Evolutionary conservation across 352 stramenopile genomes (phyloP).

Genomic region (Nothophytophthora sp.): DNA sequence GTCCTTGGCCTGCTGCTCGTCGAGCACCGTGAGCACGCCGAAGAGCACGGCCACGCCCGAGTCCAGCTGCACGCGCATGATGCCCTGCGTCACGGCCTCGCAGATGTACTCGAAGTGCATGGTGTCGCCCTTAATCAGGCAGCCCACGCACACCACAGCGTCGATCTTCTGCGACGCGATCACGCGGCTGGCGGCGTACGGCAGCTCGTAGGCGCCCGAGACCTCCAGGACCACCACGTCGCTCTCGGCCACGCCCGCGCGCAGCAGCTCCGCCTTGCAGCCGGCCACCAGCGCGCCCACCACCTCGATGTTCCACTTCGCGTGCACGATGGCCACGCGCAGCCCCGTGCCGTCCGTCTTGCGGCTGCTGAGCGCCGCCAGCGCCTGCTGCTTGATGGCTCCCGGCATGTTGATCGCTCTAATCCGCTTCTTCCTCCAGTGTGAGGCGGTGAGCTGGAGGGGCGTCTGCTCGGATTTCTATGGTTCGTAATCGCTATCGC

Average conservation of each 20-base stretch:
- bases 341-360: constrained; percentile 78
- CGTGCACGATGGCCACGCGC: constrained; percentile 81
- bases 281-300: constrained; percentile 69
- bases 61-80: constrained; percentile 97
- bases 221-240: constrained; percentile 85
- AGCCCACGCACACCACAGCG: constrained; percentile 95
- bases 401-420: constrained; percentile 25
- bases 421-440: no score
- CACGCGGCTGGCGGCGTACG: constrained; percentile 91
- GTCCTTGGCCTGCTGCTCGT: constrained; percentile 95
- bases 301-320: constrained; percentile 88
- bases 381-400: constrained; percentile 77
- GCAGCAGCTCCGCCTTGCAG: constrained; percentile 63
- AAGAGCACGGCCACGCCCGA: constrained; percentile 89
- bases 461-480: no score
- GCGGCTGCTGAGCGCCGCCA: constrained; percentile 68
- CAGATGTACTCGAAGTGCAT: constrained; percentile 99
- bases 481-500: no score
- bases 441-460: no score
- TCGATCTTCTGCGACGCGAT: constrained; percentile 94
- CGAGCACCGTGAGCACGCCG: constrained; percentile 96
- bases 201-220: constrained; percentile 97
- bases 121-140: constrained; percentile 96
- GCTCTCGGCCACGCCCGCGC: constrained; percentile 54
- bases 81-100: constrained; percentile 94